Evolutionary conservation across 2,329 filamentous ascomycete genomes (phyloP), one percentile per base, ranked within the genome.

Genomic region (Alternaria longipes): DNA sequence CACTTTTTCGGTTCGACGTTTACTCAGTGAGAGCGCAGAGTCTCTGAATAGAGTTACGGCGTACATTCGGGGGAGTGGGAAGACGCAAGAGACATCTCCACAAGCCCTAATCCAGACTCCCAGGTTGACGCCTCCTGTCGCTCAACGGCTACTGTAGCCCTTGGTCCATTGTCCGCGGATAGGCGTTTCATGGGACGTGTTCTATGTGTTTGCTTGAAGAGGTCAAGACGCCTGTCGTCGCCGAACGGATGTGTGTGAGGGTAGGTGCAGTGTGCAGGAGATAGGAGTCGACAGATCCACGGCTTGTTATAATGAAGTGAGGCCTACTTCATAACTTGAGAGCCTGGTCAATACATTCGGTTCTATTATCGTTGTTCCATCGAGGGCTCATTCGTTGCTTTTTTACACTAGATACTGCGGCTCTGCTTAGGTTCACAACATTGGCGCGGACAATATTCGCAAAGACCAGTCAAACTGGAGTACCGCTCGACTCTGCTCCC

Each of bases 301-400:
- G 26, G 34, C 47, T 40, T 32, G 52, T 47, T 24, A 56, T 52
- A 55, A 36, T 36, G 57, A 32, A 56, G 40, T 26, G 44, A 56
- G 52, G 55, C 57, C 51, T 61, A 55, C 42, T 58, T 65, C 64
- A 65, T 68, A 68, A 56, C 30, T 45, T 54, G 40, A 53, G 47
- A 59, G 51, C 63, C 66, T 59, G 61, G 62, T 65, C 59, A 54
- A 67, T 70, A 71, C 42, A 41, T 30, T 46, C 47, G 49, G 45
- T 55, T 42, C 42, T 71, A 67, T 69, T 53, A 59, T 54, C 44
- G 56, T 55, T 60, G 50, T 41, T 61, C 53, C 52, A 34, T 56
- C 32, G 18, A 54, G 50, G 42, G 59, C 51, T 38, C 54, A 20
- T 59, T 60, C 47, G 52, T 46, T 53, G 18, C 50, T 34, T 54